Percentiles rank a stretch among this genome's conserved stretches.
Conservation (phyloP, 495 filamentous ascomycete species). For the Lichenothelia convexa region DNA sequence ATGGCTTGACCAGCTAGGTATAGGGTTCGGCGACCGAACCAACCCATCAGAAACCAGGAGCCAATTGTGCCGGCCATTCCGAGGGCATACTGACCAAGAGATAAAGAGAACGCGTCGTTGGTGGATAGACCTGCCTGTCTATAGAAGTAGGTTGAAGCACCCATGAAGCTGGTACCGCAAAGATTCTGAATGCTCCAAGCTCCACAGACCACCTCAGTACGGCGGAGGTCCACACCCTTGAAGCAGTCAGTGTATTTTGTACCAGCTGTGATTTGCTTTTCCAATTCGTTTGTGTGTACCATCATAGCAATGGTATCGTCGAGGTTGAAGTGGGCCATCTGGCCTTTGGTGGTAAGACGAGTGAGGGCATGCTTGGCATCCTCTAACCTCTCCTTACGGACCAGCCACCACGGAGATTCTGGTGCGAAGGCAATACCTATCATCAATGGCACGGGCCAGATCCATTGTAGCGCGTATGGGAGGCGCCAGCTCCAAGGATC, state of each 20-base stretch:
- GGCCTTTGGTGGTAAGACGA: conserved; percentile 15
- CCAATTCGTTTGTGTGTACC: conserved; percentile 39
- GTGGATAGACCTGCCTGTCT: conserved; percentile 38
- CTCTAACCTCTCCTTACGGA: background rate
- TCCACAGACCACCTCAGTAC: conserved; percentile 36
- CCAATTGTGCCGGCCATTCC: conserved; percentile 57
- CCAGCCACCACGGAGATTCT: conserved; percentile 3
- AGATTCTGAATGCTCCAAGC: conserved; percentile 18
- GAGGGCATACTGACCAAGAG: conserved; percentile 57
- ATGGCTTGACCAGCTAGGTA: conserved; percentile 51
- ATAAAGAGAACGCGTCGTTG: conserved; percentile 45
- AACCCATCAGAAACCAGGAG: conserved; percentile 54
- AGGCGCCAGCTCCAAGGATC: background rate
- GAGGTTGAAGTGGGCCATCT: conserved; percentile 13
- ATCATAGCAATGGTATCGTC: conserved; percentile 19
- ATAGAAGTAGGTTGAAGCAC: conserved; percentile 48
- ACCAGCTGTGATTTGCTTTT: conserved; percentile 37
- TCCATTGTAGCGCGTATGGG: background rate
- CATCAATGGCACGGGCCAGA: background rate
- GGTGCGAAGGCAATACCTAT: background rate
- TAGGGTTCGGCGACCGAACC: conserved; percentile 51
- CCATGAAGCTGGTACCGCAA: conserved; percentile 28
- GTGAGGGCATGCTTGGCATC: conserved; percentile 18
- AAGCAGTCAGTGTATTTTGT: conserved; percentile 38
- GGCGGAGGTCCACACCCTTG: conserved; percentile 32